phyloP scores from a whole-genome alignment of 371 early-diverging fungal species.

The Scutellospora calospora region DNA sequence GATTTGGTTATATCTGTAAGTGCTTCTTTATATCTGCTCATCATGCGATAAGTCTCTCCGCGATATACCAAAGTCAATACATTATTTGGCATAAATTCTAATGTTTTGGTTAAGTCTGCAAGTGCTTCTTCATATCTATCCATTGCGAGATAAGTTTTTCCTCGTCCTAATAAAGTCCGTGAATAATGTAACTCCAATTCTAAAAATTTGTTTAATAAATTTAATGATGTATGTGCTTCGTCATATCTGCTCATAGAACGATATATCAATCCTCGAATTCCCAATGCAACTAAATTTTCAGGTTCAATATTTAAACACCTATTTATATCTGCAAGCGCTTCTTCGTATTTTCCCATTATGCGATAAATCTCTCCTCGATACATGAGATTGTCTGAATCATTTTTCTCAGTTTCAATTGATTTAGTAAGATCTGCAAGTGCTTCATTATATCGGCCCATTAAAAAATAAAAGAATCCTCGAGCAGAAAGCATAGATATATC shows the following conservation, averaged over 20 bases:
- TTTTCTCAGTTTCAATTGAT: conserved; percentile 1
- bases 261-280: conserved; percentile 15
- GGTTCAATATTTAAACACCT: neutral
- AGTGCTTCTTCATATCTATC: conserved; percentile 13
- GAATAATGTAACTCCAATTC: neutral
- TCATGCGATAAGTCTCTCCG: neutral
- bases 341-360: neutral
- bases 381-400: neutral
- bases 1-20: neutral
- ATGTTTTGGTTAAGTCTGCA: neutral
- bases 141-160: conserved; percentile 15
- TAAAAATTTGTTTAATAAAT: neutral
- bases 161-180: conserved; percentile 1
- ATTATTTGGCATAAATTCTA: conserved; percentile 24
- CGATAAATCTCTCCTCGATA: conserved; percentile 17
- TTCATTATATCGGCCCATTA: neutral
- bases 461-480: conserved; percentile 21
- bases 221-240: conserved; percentile 32
- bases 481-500: conserved; percentile 12
- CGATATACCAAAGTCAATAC: neutral
- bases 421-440: conserved; percentile 4
- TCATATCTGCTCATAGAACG: conserved; percentile 12
- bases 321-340: conserved; percentile 24
- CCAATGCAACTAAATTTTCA: neutral
- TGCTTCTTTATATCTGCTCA: conserved; percentile 1